phyloP scores from a whole-genome alignment of 139 green algal species.

The Klebsormidium nitens region DNA sequence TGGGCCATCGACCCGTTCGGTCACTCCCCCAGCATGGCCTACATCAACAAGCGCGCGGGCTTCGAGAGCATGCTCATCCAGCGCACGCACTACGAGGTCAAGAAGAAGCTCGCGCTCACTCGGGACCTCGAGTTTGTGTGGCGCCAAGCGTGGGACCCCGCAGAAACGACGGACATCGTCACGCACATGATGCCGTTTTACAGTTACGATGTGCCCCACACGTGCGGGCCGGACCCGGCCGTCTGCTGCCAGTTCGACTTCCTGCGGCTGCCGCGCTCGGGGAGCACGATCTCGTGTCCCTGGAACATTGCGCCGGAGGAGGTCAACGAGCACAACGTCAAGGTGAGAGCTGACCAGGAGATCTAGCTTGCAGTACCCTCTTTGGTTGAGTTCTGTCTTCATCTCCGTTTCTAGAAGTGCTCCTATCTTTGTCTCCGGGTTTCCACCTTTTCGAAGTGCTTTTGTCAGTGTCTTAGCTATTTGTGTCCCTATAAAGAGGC shows the following conservation, averaged over 20 bases:
- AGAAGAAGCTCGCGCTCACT: constrained; percentile 24
- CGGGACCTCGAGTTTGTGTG: constrained; percentile 35
- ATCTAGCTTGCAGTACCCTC: too few relatives aligned
- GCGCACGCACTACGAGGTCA: constrained; percentile 38
- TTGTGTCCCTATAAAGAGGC: too few relatives aligned
- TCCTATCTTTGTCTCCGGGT: too few relatives aligned
- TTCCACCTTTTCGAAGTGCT: too few relatives aligned
- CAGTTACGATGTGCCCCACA: constrained; percentile 38
- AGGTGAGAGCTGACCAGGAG: constrained; percentile 21
- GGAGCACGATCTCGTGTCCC: background rate
- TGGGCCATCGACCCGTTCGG: constrained; percentile 41
- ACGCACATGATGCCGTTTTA: constrained; percentile 44
- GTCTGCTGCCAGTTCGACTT: constrained; percentile 44
- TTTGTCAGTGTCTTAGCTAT: too few relatives aligned
- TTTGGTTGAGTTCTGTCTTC: too few relatives aligned
- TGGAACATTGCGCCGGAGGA: constrained; percentile 3
- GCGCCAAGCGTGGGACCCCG: constrained; percentile 32
- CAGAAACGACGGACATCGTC: constrained; percentile 25
- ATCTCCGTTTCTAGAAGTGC: too few relatives aligned
- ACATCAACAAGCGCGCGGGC: too few relatives aligned
- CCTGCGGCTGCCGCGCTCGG: background rate
- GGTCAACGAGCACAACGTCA: constrained; percentile 24
- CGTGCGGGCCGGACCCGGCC: constrained; percentile 30
- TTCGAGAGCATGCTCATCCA: constrained; percentile 4
- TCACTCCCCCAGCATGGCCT: constrained; percentile 34